Percentiles rank a stretch among this genome's conserved stretches.
Evolutionary conservation across 2,329 filamentous ascomycete species (phyloP).

Genomic region (Helicocarpus griseus): DNA sequence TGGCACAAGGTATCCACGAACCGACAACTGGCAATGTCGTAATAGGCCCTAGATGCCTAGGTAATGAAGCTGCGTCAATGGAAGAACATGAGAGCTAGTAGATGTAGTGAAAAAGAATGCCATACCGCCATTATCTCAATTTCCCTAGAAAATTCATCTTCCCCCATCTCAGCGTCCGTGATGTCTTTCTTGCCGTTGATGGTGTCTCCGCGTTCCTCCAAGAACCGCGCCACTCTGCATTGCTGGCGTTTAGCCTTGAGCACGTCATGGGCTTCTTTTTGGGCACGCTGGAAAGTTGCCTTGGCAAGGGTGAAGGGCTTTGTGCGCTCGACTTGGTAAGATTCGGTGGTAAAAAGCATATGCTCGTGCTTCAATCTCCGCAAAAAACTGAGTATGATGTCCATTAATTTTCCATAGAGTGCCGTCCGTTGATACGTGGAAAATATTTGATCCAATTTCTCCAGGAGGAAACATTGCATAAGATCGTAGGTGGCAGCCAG

Average conservation of each 20-base stretch:
- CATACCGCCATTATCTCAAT: constrained; percentile 33
- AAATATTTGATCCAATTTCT: constrained; percentile 36
- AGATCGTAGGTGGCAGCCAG: constrained; percentile 21
- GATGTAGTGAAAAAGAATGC: not conserved
- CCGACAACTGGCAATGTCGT: constrained; percentile 29
- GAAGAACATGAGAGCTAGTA: not conserved
- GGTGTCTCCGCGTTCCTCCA: constrained; percentile 15
- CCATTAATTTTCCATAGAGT: constrained; percentile 25
- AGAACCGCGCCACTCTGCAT: constrained; percentile 9
- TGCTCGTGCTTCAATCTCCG: constrained; percentile 28
- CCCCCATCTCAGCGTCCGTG: constrained; percentile 18
- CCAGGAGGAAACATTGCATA: constrained; percentile 29
- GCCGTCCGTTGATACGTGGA: constrained; percentile 25
- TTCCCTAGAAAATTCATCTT: constrained; percentile 28
- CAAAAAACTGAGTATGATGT: constrained; percentile 39
- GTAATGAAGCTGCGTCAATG: not conserved
- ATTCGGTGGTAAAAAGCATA: constrained; percentile 38
- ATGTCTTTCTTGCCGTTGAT: constrained; percentile 16
- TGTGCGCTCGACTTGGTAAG: constrained; percentile 45
- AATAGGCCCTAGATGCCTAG: constrained; percentile 29
- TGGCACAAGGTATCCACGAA: constrained; percentile 33
- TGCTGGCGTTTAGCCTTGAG: constrained; percentile 15
- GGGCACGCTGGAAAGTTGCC: constrained; percentile 16
- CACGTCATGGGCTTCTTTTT: constrained; percentile 5
- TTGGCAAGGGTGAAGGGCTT: constrained; percentile 47